Conservation (phyloP, 31 red algal genomes). For the Endocladia muricata region DNA sequence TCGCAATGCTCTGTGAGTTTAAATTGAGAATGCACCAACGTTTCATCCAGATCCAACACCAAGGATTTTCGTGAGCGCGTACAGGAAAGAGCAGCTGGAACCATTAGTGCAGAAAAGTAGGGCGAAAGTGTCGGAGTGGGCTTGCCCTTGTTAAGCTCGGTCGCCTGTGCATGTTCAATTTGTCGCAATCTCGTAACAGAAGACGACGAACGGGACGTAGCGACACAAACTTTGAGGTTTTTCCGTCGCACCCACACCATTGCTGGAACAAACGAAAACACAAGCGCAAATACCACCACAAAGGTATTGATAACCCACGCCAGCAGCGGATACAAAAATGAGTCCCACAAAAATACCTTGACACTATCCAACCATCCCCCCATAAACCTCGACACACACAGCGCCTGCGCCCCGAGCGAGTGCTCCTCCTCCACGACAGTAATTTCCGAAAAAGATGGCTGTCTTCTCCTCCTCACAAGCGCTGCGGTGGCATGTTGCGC, state of each 20-base stretch:
- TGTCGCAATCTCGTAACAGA: not conserved
- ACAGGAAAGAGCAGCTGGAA: constrained; percentile 34
- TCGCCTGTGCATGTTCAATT: constrained; percentile 20
- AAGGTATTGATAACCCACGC: constrained; percentile 18
- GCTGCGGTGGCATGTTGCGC: not conserved
- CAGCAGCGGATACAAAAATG: constrained; percentile 14
- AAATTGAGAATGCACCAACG: constrained; percentile 80
- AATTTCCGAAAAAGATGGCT: not conserved
- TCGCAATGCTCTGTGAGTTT: constrained; percentile 52
- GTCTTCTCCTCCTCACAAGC: not conserved
- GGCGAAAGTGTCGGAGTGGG: constrained; percentile 27
- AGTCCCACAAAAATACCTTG: constrained; percentile 14
- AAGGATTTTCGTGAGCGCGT: constrained; percentile 62
- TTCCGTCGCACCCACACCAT: constrained; percentile 13
- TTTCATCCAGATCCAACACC: constrained; percentile 93
- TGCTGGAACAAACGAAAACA: constrained; percentile 17
- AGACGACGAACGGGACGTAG: constrained; percentile 2
- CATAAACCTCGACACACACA: not conserved
- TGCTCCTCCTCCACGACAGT: not conserved
- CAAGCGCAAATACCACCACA: constrained; percentile 7
- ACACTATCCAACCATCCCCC: not conserved
- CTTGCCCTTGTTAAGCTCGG: constrained; percentile 16
- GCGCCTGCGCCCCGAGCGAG: no score
- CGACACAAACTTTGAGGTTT: constrained; percentile 27
- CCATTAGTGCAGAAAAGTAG: constrained; percentile 51